Percentiles rank a stretch among this genome's conserved stretches.
Evolutionary conservation across 148 eudicot genomes (phyloP).

Genomic region (Chenopodium berlandieri): DNA sequence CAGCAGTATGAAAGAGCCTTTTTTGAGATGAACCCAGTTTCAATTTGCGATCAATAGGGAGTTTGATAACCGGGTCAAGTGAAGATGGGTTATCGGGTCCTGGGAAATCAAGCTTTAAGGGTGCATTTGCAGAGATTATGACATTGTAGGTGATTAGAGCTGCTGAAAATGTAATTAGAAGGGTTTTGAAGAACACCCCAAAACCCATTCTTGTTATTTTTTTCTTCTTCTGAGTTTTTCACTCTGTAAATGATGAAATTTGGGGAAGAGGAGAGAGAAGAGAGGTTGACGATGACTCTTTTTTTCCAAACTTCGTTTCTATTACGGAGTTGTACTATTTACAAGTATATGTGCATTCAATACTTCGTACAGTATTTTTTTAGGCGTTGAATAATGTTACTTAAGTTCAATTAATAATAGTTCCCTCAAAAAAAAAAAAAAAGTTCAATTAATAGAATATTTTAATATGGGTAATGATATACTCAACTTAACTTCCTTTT

Average conservation of each 20-base stretch:
- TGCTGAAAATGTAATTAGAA: constrained; percentile 63
- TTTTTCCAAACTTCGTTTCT: not conserved
- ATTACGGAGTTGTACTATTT: too few relatives aligned
- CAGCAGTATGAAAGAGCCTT: constrained; percentile 88
- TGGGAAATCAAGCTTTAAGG: constrained; percentile 76
- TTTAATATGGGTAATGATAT: too few relatives aligned
- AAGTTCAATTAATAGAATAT: too few relatives aligned
- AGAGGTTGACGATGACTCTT: not conserved
- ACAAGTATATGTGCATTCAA: too few relatives aligned
- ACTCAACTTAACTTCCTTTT: too few relatives aligned
- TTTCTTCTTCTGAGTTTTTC: not conserved
- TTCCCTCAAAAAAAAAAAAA: too few relatives aligned
- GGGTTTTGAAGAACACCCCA: constrained; percentile 57
- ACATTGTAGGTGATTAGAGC: constrained; percentile 87
- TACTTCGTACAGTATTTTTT: too few relatives aligned
- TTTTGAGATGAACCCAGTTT: constrained; percentile 22
- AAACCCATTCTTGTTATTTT: constrained; percentile 42
- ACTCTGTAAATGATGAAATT: not conserved
- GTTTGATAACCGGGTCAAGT: constrained; percentile 66
- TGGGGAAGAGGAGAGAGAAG: not conserved
- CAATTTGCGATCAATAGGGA: constrained; percentile 49
- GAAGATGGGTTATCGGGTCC: constrained; percentile 35
- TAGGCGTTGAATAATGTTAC: too few relatives aligned
- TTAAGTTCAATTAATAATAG: too few relatives aligned
- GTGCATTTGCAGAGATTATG: constrained; percentile 69